A percentile compares a stretch with the other conserved stretches of the same genome.
Evolutionary conservation across 2,329 filamentous ascomycete genomes (phyloP).

Genomic region (Sporothrix dimorphospora): DNA sequence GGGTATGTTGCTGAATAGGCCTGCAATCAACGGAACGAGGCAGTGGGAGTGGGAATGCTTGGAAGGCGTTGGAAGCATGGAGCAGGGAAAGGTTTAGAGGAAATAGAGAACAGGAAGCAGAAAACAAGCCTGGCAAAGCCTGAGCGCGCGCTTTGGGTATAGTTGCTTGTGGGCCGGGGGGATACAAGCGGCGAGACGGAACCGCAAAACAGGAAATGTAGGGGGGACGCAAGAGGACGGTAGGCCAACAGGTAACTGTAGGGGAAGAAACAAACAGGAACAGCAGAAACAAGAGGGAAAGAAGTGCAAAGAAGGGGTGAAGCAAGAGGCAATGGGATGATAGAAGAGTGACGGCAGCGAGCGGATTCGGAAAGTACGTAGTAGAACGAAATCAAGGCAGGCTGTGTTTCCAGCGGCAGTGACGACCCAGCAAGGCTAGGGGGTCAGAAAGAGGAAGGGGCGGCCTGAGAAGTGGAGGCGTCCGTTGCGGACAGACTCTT

Average conservation of each 20-base stretch:
- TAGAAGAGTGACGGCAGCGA: background rate
- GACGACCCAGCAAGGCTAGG: conserved; percentile 6
- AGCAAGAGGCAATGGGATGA: conserved; percentile 5
- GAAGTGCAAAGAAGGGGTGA: background rate
- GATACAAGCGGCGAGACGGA: conserved; percentile 18
- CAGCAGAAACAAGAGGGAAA: background rate
- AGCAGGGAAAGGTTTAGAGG: background rate
- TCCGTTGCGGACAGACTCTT: background rate
- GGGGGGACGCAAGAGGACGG: background rate
- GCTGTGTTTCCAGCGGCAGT: conserved; percentile 15
- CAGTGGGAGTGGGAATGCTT: background rate
- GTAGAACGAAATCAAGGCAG: conserved; percentile 22
- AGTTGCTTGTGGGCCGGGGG: background rate
- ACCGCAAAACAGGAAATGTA: conserved; percentile 15
- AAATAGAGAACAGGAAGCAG: background rate
- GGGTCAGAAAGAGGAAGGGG: background rate
- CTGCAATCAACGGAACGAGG: background rate
- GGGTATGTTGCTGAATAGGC: background rate
- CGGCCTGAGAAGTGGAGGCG: background rate
- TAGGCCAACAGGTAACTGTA: background rate
- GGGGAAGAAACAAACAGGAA: background rate
- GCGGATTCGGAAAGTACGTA: conserved; percentile 11
- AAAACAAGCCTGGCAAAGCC: conserved; percentile 8
- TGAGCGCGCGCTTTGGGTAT: conserved; percentile 16
- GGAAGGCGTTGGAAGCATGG: background rate